Evolutionary conservation across 2,329 filamentous ascomycete species (phyloP), one percentile per base, ranked within the genome.

Genomic region (Curvularia spicifera): DNA sequence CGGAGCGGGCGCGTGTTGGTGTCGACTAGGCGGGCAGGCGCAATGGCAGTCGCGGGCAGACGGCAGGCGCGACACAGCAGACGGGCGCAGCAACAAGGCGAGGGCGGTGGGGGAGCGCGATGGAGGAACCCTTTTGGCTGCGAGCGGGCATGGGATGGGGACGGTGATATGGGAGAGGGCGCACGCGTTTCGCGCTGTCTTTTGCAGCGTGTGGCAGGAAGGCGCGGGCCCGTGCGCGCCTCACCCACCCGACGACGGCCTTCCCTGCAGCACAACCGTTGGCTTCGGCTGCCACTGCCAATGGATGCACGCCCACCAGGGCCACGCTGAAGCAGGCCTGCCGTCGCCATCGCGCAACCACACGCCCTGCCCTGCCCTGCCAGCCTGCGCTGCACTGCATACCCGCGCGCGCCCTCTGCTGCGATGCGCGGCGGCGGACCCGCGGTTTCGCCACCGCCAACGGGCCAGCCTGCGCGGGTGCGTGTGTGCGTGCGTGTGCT

Each of bases 91-190:
- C 53, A 60, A 60, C 48, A 52, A 49, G 50, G 42, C 53, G 52
- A 49, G 45, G 57, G 45, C 31, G 53, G 40, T 53, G 18, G 51
- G 51, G 43, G 48, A 49, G 59, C 61, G 61, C 66, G 66, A 69
- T 68, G 64, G 45, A 57, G 48, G 54, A 66, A 68, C 63, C 60
- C 65, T 68, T 71, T 50, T 56, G 53, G 62, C 64, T 66, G 64
- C 63, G 66, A 70, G 69, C 68, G 66, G 60, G 63, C 65, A 46
- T 31, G 26, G 26, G 26, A 28, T 28, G 26, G 56, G 29, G 24
- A 57, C 67, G 70, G 66, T 62, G 24, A 65, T 61, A 67, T 64
- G 64, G 60, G 58, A 53, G 47, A 58, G 40, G 64, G 65, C 66
- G 68, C 66, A 66, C 33, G 33, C 33, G 33, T 37, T 57, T 61